Base-by-base conservation (phyloP, 176 grass and related monocot genomes). In the Carex myosuroides region DNA sequence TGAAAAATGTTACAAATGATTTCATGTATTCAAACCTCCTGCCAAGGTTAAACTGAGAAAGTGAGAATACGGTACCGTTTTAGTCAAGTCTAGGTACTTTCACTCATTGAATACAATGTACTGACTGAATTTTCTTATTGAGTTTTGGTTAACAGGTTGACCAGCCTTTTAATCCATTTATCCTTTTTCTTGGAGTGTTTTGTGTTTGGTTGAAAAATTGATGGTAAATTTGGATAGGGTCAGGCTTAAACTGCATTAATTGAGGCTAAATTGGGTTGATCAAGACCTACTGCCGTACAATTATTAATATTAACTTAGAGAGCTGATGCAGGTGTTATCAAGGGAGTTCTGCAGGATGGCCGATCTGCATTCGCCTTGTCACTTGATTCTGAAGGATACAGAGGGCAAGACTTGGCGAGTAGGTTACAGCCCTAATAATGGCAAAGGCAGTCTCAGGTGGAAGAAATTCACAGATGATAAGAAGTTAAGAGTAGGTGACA, bases 401-500 rank as follows among this genome's bases (percentile, higher is more conserved):
- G 76, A 18, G 8, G 13, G 56, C 8, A 79, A 79, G 33, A 79
- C 53, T 18, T 39, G 54, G 50, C 14, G 1, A 60, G 76, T 58
- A 79, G 17, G 33, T 79, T 79, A 79, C 76, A 79, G 8, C 14
- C 53, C 76, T 18, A 35, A 79, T 55, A 14, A 58, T 30, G 74
- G 74, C 6, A 58, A 16, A 79, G 74, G 74, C 50, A 16, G 22
- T 20, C 54, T 79, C 21, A 57, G 54, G 16, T 79, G 54, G 52
- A 29, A 79, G 76, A 39, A 60, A 26, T 79, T 79, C 10, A 6
- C 4, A 32, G 37, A 55, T 50, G 76, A 60, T 60, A 79, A 79
- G 54, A 58, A 79, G 22, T 16, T 79, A 33, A 79, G 59, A 79
- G 11, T 55, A 60, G 77, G 77, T n/a, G 13, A 80, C 8, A 80